phyloP scores from a whole-genome alignment of 2,329 filamentous ascomycete genomes.

The Colletotrichum noveboracense region DNA sequence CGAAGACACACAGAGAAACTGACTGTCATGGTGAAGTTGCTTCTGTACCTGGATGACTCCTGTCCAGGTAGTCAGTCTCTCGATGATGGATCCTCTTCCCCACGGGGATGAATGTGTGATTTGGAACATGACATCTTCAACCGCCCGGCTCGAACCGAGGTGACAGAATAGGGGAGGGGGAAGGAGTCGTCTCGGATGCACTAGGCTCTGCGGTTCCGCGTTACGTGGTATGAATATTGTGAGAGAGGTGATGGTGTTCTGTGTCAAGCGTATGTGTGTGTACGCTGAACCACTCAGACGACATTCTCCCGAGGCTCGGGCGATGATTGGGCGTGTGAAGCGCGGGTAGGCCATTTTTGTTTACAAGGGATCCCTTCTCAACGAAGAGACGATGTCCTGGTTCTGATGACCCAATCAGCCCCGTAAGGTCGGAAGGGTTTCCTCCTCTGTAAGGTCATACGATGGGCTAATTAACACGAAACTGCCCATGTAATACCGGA shows the following conservation, averaged over 20 bases:
- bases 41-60: not conserved
- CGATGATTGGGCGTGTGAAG: not conserved
- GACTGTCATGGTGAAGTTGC: not conserved
- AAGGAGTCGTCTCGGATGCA: not conserved
- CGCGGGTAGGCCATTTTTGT: not conserved
- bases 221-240: not conserved
- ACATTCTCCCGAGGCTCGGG: not conserved
- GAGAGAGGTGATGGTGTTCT: not conserved
- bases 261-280: not conserved
- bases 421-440: not conserved
- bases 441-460: not conserved
- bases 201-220: not conserved
- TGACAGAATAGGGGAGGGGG: not conserved
- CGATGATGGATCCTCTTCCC: not conserved
- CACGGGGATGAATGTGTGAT: not conserved
- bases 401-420: not conserved
- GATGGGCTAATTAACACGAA: not conserved
- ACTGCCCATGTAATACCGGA: not conserved
- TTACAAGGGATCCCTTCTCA: not conserved
- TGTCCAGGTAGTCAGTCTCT: not conserved
- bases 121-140: not conserved
- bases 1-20: not conserved
- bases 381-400: not conserved
- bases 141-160: not conserved
- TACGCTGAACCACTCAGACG: not conserved